phyloP scores from a whole-genome alignment of 2,329 filamentous ascomycete species.

The Apiospora marii region DNA sequence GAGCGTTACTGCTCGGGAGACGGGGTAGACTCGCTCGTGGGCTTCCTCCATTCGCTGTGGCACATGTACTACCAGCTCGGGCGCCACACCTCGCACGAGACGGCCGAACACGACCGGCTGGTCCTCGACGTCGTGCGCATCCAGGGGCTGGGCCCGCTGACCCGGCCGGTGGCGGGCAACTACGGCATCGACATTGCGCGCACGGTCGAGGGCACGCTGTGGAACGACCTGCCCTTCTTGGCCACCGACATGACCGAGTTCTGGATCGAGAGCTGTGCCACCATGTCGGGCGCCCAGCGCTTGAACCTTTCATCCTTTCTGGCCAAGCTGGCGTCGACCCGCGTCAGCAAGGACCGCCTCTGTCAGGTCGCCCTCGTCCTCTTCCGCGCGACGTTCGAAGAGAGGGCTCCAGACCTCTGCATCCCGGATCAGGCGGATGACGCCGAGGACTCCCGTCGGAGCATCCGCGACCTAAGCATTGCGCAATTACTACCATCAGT shows the following conservation, averaged over 20 bases:
- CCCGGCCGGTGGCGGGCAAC: not conserved
- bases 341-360: not conserved
- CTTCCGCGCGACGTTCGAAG: not conserved
- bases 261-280: conserved; percentile 6
- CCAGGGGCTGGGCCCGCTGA: conserved; percentile 17
- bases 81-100: conserved; percentile 14
- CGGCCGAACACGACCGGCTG: not conserved
- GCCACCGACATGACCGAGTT: conserved; percentile 20
- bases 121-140: conserved; percentile 10
- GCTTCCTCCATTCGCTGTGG: conserved; percentile 10
- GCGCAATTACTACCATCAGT: not conserved
- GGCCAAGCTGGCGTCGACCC: conserved; percentile 12
- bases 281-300: conserved; percentile 17
- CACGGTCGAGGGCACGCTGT: conserved; percentile 11
- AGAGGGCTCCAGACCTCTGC: not conserved
- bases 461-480: not conserved
- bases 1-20: conserved; percentile 14
- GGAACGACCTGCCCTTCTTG: conserved; percentile 22
- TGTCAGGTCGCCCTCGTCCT: conserved; percentile 14
- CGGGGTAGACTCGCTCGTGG: conserved; percentile 6
- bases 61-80: conserved; percentile 10
- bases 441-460: not conserved
- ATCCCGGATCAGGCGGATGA: not conserved
- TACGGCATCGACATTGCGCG: conserved; percentile 7
- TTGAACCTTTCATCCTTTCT: not conserved